Evolutionary conservation across 2,329 filamentous ascomycete genomes (phyloP).

Genomic region (Sarocladium strictum): DNA sequence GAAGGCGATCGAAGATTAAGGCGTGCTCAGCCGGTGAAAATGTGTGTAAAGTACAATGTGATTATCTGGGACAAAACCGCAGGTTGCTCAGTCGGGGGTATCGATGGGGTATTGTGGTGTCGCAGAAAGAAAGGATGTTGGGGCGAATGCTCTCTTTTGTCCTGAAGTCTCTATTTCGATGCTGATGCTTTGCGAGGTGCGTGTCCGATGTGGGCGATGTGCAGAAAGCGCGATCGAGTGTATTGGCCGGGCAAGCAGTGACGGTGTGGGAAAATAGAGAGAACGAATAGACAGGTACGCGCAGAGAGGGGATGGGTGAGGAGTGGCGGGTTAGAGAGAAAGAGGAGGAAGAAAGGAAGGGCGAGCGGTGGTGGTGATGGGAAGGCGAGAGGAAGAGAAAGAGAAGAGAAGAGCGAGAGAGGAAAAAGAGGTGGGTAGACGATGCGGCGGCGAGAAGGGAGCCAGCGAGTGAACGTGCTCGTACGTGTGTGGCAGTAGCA

Average conservation of each 20-base stretch:
- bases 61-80: constrained; percentile 7
- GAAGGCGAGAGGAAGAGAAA: constrained; percentile 10
- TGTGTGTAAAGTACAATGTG: constrained; percentile 9
- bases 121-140: constrained; percentile 5
- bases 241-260: neutral
- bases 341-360: constrained; percentile 9
- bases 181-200: constrained; percentile 8
- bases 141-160: constrained; percentile 8
- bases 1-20: constrained; percentile 9
- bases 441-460: constrained; percentile 1
- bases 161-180: constrained; percentile 6
- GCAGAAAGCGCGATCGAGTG: neutral
- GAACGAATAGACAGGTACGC: constrained; percentile 4
- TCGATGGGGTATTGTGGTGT: neutral
- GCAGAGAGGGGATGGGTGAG: constrained; percentile 4
- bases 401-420: constrained; percentile 8
- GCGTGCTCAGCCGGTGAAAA: constrained; percentile 4
- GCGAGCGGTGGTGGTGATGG: constrained; percentile 9
- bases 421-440: constrained; percentile 10
- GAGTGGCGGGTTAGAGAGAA: constrained; percentile 12
- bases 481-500: constrained; percentile 3
- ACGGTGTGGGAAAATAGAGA: constrained; percentile 1
- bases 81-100: constrained; percentile 2
- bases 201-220: neutral
- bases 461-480: too few relatives aligned